Evolutionary conservation across 371 early-diverging fungal species (phyloP).

Genomic region (Capillidium heterosporum): DNA sequence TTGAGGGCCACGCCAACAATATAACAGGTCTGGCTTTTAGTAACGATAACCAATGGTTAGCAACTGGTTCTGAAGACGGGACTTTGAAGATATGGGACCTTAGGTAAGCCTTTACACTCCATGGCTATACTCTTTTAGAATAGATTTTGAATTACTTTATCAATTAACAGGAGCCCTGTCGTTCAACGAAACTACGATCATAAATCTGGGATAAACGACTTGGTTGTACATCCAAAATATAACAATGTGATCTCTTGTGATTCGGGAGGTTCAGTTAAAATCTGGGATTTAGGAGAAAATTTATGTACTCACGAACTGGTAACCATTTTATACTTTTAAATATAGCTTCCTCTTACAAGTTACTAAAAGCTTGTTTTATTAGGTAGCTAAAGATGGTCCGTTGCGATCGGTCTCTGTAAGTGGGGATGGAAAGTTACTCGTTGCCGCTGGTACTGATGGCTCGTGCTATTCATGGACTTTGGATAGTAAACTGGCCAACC

Average conservation of each 20-base stretch:
- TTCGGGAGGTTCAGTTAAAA: constrained; percentile 76
- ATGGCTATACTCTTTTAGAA: not conserved
- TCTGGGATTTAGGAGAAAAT: constrained; percentile 86
- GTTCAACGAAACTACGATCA: constrained; percentile 73
- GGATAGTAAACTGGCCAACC: constrained; percentile 33
- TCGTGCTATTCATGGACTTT: constrained; percentile 74
- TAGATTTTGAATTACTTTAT: constrained; percentile 1
- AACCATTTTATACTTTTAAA: constrained; percentile 1
- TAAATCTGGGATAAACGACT: constrained; percentile 78
- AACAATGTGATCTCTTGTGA: constrained; percentile 88
- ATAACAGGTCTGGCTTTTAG: constrained; percentile 88
- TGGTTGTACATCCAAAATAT: constrained; percentile 88
- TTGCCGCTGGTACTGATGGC: constrained; percentile 85
- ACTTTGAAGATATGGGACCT: constrained; percentile 86
- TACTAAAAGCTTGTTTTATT: not conserved
- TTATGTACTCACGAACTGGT: constrained; percentile 73
- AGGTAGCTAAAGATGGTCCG: constrained; percentile 77
- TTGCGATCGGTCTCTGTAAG: constrained; percentile 81
- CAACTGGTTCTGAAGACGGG: constrained; percentile 83
- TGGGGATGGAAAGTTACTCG: constrained; percentile 68
- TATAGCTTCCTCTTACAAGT: not conserved
- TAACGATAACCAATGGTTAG: constrained; percentile 82
- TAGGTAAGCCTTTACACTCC: constrained; percentile 14
- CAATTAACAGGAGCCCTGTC: constrained; percentile 37
- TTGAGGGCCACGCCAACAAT: constrained; percentile 80